Evolutionary conservation across 441 rosid species (phyloP), one percentile per base, ranked within the genome.

Genomic region (Hura crepitans): DNA sequence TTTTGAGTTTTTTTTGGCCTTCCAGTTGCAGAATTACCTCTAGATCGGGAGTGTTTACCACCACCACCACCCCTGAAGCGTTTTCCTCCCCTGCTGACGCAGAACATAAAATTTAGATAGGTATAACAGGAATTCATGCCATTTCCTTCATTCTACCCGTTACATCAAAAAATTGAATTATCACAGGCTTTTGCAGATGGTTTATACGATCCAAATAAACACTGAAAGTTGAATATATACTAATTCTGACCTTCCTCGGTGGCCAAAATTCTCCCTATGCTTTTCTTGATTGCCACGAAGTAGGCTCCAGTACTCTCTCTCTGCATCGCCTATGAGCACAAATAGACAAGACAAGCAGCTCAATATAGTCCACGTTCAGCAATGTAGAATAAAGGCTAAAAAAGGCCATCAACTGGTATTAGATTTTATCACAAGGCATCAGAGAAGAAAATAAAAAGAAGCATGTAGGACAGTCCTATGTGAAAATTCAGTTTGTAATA

Each of bases 301-400:
- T 39, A 73, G 83, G 68, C 75, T 73, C 97, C 97, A 91, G 65
- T 91, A 91, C 59, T 87, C 97, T 74, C 68, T 83, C 74, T 91
- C 97, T 11, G 86, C 85, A 46, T 87, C 87, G 53, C 97, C 97
- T 91, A 73, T 72, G 47, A 39, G 0, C 54, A 66, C 49, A 23
- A 37, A 59, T 2, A 74, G 33, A 31, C 45, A 43, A 60, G 9
- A 56, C 17, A 47, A 74, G 43, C 65, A 70, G 35, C 31, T 45
- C 46, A 9, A 50, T 39, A n/a, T 61, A 58, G 60, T 75, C 59
- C 54, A 23, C 71, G 42, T 59, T 31, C 50, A 6, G 30, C 18
- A 65, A 47, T n/a, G 22, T 18, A 30, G 6, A 47, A 28, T 35
- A 39, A 14, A 20, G 27, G 27, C 31, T 28, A 28, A 35, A 33